Base-by-base conservation (phyloP, 768 basidiomycete genomes). In the Mycena chlorophos region DNA sequence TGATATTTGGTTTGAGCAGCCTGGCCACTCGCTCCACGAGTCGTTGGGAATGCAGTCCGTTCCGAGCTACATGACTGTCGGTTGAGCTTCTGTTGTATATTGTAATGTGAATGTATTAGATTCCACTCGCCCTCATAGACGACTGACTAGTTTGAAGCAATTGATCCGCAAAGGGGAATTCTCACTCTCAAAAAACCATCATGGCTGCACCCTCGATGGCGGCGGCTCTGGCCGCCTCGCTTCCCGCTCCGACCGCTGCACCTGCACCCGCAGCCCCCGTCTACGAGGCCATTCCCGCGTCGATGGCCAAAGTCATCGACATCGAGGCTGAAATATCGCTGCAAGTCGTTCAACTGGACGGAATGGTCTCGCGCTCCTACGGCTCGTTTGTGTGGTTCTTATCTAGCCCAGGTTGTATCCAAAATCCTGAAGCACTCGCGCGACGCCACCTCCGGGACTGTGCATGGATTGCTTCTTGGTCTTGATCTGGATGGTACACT, bases 341-440 rank as follows among this genome's bases (percentile, higher is more conserved):
- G 51, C 85, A 81, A 42, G 76, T 71, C 55, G 90, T 97, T 14
- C 90, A 94, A 71, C 72, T 98, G 5, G 93, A 94, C 72, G 92
- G 87, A 34, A 73, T 96, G 79, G 94, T 94, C 69, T 64, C n/a
- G n/a, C n/a, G 28, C 16, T 46, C 12, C 27, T 39, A 29, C 14
- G 54, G 26, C 8, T 51, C 28, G 17, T 5, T 14, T 8, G 22
- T 37, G 19, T 29, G 16, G 28, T 27, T 39, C 26, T 49, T 23
- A 8, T 54, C 49, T 57, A 51, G 54, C 54, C 40, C 68, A 96
- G 94, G 93, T 92, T 51, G 87, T 95, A 54, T 84, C 90, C 52
- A 97, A 96, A 77, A 94, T 98, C 51, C 78, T 95, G 66, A 96
- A 97, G 74, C 95, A 97, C 68, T 84, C 90, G 39, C 83, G 87